Evolutionary conservation across 805 yeast species (phyloP).

Genomic region (Vanderwaltozyma yarrowii): DNA sequence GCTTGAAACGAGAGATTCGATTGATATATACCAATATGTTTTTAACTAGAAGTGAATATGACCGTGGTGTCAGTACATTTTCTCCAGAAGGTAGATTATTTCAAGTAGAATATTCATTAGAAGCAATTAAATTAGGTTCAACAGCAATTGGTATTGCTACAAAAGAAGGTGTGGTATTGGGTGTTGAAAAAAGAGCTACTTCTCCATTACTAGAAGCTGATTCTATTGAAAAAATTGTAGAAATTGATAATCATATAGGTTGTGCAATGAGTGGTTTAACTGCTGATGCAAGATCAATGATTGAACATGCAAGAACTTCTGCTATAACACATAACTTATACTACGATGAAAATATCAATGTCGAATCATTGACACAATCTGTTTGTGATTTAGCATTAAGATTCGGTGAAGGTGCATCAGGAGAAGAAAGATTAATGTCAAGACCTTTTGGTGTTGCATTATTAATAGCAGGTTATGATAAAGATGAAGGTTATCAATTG

Average conservation of each 20-base stretch:
- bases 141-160: constrained; percentile 97
- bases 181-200: constrained; percentile 95
- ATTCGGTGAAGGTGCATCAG: constrained; percentile 95
- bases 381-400: constrained; percentile 95
- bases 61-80: constrained; percentile 96
- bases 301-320: constrained; percentile 92
- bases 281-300: constrained; percentile 98
- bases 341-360: constrained; percentile 85
- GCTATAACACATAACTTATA: constrained; percentile 80
- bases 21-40: constrained; percentile 45
- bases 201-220: constrained; percentile 84
- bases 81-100: constrained; percentile 98
- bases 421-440: constrained; percentile 85
- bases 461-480: constrained; percentile 88
- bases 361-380: constrained; percentile 89
- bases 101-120: constrained; percentile 95
- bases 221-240: constrained; percentile 92
- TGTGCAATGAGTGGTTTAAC: constrained; percentile 99
- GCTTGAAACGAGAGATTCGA: background rate
- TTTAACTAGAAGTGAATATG: constrained; percentile 98
- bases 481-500: constrained; percentile 89
- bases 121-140: constrained; percentile 83
- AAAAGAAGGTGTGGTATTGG: constrained; percentile 88
- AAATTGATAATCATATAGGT: constrained; percentile 87
- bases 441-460: constrained; percentile 99